Percentiles rank a stretch among this genome's conserved stretches.
These are phyloP conservation scores for Biscogniauxia sp. DNA, from an alignment of 2,329 filamentous ascomycete species.

Conservation along the genomic window DNA sequence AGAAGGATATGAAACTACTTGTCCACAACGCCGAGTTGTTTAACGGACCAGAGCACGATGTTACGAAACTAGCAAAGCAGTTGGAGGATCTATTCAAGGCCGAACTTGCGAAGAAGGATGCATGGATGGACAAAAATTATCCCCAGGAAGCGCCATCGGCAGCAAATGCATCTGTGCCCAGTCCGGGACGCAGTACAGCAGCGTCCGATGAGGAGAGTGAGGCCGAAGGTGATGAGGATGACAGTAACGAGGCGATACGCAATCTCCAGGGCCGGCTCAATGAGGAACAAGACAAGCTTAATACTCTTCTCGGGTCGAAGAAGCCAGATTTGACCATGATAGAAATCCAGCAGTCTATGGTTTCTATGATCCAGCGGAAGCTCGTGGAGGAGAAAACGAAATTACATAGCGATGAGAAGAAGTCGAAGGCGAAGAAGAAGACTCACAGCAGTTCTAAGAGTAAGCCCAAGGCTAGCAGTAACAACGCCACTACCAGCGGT, in stretches of 20 bases:
- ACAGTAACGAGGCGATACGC: conserved; percentile 49
- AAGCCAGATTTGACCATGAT: conserved; percentile 52
- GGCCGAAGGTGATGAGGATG: conserved; percentile 50
- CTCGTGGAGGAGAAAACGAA: conserved; percentile 71
- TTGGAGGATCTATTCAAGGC: conserved; percentile 73
- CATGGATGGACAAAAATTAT: conserved; percentile 76
- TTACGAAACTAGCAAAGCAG: conserved; percentile 68
- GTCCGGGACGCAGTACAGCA: conserved; percentile 64
- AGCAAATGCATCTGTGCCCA: conserved; percentile 58
- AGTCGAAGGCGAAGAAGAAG: conserved; percentile 84
- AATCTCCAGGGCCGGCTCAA: conserved; percentile 50
- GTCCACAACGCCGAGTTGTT: conserved; percentile 90
- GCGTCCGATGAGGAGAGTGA: conserved; percentile 72
- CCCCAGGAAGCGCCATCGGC: conserved; percentile 39
- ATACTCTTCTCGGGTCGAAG: conserved; percentile 48
- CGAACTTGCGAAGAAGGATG: conserved; percentile 75
- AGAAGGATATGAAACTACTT: conserved; percentile 77
- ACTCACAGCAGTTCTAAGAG: conserved; percentile 56
- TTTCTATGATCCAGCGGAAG: conserved; percentile 65
- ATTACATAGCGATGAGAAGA: conserved; percentile 59
- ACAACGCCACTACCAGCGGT: conserved; percentile 30
- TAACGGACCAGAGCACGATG: conserved; percentile 72
- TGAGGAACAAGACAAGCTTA: conserved; percentile 59
- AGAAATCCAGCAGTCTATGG: conserved; percentile 58
- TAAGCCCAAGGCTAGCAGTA: conserved; percentile 49